Evolutionary conservation across 495 filamentous ascomycete genomes (phyloP).

Genomic region (Penicillium malachiteum): DNA sequence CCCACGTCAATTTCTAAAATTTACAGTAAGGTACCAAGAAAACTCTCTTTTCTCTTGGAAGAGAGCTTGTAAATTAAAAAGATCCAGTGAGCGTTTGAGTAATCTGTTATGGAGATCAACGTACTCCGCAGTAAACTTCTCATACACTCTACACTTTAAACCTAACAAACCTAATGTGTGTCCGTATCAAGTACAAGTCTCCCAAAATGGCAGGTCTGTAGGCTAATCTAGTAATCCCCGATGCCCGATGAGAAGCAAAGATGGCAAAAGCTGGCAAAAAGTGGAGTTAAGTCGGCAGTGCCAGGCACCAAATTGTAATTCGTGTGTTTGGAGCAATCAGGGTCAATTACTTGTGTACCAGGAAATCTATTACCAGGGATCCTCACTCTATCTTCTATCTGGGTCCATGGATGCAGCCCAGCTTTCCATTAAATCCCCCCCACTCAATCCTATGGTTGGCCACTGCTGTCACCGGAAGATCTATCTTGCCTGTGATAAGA

Average conservation of each 20-base stretch:
- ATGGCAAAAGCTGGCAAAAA: too few relatives aligned
- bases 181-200: too few relatives aligned
- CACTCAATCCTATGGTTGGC: constrained; percentile 11
- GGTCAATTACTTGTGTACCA: constrained; percentile 11
- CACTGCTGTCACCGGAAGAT: constrained; percentile 17
- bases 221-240: not conserved
- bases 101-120: too few relatives aligned
- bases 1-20: not conserved
- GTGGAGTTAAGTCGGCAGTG: constrained; percentile 10
- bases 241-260: not conserved
- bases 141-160: not conserved
- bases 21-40: too few relatives aligned
- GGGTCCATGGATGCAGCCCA: constrained; percentile 16
- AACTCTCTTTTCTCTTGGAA: too few relatives aligned
- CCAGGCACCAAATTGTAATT: constrained; percentile 15
- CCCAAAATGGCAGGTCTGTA: constrained; percentile 3
- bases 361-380: constrained; percentile 12
- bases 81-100: too few relatives aligned
- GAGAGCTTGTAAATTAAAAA: too few relatives aligned
- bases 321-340: too few relatives aligned
- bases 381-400: not conserved
- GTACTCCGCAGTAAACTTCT: too few relatives aligned
- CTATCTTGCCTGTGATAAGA: constrained; percentile 17
- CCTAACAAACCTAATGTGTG: not conserved
- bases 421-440: not conserved